Base-by-base conservation (phyloP, 2,329 filamentous ascomycete species). In the Alternaria hordeiaustralica region DNA sequence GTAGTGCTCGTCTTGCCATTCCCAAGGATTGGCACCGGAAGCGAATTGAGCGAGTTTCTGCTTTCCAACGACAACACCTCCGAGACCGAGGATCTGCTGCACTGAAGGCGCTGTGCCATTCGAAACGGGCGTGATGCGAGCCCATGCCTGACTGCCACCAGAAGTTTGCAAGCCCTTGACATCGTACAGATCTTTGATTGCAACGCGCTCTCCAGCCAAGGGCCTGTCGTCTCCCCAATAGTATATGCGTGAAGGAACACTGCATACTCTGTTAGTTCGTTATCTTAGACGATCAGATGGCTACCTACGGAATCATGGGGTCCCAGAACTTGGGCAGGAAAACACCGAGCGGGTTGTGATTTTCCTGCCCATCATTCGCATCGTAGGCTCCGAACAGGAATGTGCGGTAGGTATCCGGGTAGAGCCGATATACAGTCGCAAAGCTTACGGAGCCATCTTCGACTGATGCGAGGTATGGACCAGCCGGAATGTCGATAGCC, bases 1-100 rank as follows among this genome's bases (percentile, higher is more conserved):
- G 0, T 78, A 71, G 13, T 82, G 80, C 18, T 72, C 67, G 15
- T 75, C 72, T 46, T 73, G 66, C 71, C 71, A 75, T 21, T 73
- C 69, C 71, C 70, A 74, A 5, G 70, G 72, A 49, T 75, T 72
- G 0, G 71, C 71, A 8, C 71, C 70, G 28, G 66, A 71, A 6
- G 82, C 82, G 54, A 87, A 83, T 64, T 86, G 84, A 1, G 82
- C 79, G 3, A 82, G 82, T 66, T 85, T 87, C 21, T 84, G 85
- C 76, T 87, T 87, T 4, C 86, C 86, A 0, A 88, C 78, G 11
- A 87, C 72, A 9, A 87, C 76, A 47, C 69, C 74, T 13, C 73
- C 73, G 8, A 74, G 68, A 23, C 72, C 64, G 10, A 75, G 41
- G 26, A 75, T 71, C n/a, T 65, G 71, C 54, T 75, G 70, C 11